Evolutionary conservation across 805 yeast species (phyloP).

Genomic region (Jamesozyma jinghongensis): DNA sequence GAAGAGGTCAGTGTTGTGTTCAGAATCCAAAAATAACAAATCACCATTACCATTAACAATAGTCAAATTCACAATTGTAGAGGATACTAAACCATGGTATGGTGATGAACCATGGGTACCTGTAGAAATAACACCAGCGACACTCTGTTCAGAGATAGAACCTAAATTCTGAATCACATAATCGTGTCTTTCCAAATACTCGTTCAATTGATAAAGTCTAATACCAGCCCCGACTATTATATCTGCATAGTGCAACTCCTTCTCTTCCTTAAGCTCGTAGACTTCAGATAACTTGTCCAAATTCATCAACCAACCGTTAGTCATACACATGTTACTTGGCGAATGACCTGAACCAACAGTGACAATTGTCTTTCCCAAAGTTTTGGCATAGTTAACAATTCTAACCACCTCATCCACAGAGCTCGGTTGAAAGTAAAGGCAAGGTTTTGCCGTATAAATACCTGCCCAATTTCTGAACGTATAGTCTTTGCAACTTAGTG

Average conservation of each 20-base stretch:
- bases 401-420: slow-evolving; percentile 56
- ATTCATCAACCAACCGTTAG: slow-evolving; percentile 79
- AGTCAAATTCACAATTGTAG: slow-evolving; percentile 73
- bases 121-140: slow-evolving; percentile 93
- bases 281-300: slow-evolving; percentile 66
- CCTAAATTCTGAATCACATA: slow-evolving; percentile 87
- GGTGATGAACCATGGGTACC: slow-evolving; percentile 97
- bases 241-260: slow-evolving; percentile 67
- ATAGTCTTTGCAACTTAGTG: slow-evolving; percentile 21
- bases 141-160: slow-evolving; percentile 84
- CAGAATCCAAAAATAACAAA: slow-evolving; percentile 38
- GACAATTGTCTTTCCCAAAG: slow-evolving; percentile 55
- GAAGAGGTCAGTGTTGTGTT: slow-evolving; percentile 59
- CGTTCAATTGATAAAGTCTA: slow-evolving; percentile 65
- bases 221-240: slow-evolving; percentile 93
- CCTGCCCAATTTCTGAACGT: slow-evolving; percentile 69
- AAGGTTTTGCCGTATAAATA: slow-evolving; percentile 71
- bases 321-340: slow-evolving; percentile 85
- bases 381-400: slow-evolving; percentile 58
- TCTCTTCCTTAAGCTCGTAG: slow-evolving; percentile 37
- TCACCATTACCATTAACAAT: slow-evolving; percentile 72
- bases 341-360: slow-evolving; percentile 93
- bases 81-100: slow-evolving; percentile 81
- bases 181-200: slow-evolving; percentile 49
- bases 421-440: slow-evolving; percentile 69